Evolutionary conservation across 768 basidiomycete genomes (phyloP).

Genomic region (Amanita pseudoporphyria): DNA sequence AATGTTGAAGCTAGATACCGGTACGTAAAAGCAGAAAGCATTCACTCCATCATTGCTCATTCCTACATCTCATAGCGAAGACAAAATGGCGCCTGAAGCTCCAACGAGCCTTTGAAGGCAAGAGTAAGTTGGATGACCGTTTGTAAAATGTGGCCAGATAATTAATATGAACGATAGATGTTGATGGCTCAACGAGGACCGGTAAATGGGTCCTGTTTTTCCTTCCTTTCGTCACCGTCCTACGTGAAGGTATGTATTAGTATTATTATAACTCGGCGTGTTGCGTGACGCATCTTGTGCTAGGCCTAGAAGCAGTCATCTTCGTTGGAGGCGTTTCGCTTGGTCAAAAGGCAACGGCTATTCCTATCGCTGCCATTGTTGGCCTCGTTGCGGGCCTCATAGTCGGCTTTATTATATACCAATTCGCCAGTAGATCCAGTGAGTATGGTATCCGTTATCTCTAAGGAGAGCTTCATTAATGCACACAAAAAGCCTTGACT

Average conservation of each 20-base stretch:
- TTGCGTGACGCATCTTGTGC: neutral
- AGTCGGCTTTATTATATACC: conserved; percentile 71
- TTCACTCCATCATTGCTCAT: neutral
- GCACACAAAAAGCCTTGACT: conserved; percentile 44
- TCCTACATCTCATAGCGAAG: conserved; percentile 42
- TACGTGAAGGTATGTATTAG: conserved; percentile 64
- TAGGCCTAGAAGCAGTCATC: conserved; percentile 81
- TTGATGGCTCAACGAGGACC: conserved; percentile 37
- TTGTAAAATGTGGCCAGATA: neutral
- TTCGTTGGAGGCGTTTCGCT: conserved; percentile 94
- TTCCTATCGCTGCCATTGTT: conserved; percentile 84
- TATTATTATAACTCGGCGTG: neutral
- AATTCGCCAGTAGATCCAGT: conserved; percentile 69
- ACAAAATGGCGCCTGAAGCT: conserved; percentile 92
- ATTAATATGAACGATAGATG: conserved; percentile 21
- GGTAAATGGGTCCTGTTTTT: conserved; percentile 86
- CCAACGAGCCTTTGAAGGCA: conserved; percentile 58
- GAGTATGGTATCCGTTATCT: conserved; percentile 16
- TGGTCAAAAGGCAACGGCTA: conserved; percentile 69
- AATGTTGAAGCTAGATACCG: conserved; percentile 91
- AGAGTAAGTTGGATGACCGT: conserved; percentile 27
- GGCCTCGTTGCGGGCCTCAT: conserved; percentile 72
- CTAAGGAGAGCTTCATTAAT: neutral
- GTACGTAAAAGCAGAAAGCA: conserved; percentile 14
- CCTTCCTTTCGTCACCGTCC: conserved; percentile 83